Percentiles rank a stretch among this genome's conserved stretches.
Conservation (phyloP, 441 rosid species). For the Populus hybrid region DNA sequence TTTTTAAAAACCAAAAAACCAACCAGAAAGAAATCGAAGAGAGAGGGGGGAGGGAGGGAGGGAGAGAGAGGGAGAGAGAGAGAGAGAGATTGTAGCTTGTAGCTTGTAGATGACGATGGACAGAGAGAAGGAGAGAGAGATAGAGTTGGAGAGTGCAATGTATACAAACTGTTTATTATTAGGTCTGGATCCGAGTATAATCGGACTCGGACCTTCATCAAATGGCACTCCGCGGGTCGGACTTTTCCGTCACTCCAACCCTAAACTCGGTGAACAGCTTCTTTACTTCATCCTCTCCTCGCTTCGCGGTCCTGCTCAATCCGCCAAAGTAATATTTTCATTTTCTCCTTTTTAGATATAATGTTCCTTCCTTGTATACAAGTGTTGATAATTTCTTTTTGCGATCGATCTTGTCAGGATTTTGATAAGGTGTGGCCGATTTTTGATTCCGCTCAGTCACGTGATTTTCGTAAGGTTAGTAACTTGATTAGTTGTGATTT, state of each 20-base stretch:
- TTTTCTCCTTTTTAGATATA: background rate
- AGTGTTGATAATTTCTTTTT: background rate
- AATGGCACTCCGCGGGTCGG: constrained; percentile 87
- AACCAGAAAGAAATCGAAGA: constrained; percentile 24
- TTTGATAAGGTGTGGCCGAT: constrained; percentile 99
- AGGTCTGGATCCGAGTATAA: constrained; percentile 90
- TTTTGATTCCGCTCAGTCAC: constrained; percentile 98
- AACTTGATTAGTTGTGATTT: constrained; percentile 4
- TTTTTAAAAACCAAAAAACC: constrained; percentile 10
- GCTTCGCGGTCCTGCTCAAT: constrained; percentile 96
- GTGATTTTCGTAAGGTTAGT: constrained; percentile 90
- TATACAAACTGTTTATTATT: constrained; percentile 93
- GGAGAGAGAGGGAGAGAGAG: constrained; percentile 15
- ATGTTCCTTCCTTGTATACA: background rate
- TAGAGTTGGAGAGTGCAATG: constrained; percentile 99
- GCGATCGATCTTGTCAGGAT: constrained; percentile 71
- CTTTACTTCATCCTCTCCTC: constrained; percentile 98
- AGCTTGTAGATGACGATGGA: constrained; percentile 85
- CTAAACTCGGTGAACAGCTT: constrained; percentile 98
- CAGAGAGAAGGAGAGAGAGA: constrained; percentile 99
- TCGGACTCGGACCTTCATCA: constrained; percentile 84
- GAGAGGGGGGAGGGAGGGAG: constrained; percentile 6
- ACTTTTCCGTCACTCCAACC: constrained; percentile 99
- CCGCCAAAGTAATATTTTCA: constrained; percentile 59
- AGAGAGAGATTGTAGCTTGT: too few relatives aligned